Percentiles rank a stretch among this genome's conserved stretches.
Evolutionary conservation across 805 yeast species (phyloP).

Genomic region (Schwanniomyces sp.): DNA sequence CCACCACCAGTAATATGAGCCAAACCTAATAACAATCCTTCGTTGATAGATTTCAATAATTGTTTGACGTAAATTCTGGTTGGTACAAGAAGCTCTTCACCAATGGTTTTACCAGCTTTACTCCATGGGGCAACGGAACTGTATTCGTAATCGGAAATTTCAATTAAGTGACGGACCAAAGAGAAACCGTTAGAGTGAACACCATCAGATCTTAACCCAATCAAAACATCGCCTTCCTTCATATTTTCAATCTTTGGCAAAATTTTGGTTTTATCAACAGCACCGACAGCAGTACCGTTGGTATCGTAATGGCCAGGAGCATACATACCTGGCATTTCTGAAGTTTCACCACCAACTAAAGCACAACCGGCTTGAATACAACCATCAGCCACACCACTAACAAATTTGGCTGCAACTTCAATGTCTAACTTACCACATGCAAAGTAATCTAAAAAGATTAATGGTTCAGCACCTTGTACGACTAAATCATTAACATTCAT

Average conservation of each 20-base stretch:
- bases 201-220: slow-evolving; percentile 91
- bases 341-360: slow-evolving; percentile 97
- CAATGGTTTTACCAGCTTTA: slow-evolving; percentile 64
- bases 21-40: slow-evolving; percentile 74
- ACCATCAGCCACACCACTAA: slow-evolving; percentile 94
- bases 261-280: slow-evolving; percentile 72
- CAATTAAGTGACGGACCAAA: slow-evolving; percentile 87
- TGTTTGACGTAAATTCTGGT: slow-evolving; percentile 95
- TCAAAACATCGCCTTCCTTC: slow-evolving; percentile 75
- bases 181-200: slow-evolving; percentile 97
- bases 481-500: slow-evolving; percentile 98
- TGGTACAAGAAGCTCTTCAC: slow-evolving; percentile 84
- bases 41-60: slow-evolving; percentile 68
- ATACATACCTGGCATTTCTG: slow-evolving; percentile 99
- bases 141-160: slow-evolving; percentile 67
- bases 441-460: slow-evolving; percentile 91
- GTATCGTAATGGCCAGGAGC: slow-evolving; percentile 95
- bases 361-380: slow-evolving; percentile 96
- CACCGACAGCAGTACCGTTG: slow-evolving; percentile 98
- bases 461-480: slow-evolving; percentile 98
- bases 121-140: slow-evolving; percentile 83
- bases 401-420: slow-evolving; percentile 81
- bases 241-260: slow-evolving; percentile 71
- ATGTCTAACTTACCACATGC: slow-evolving; percentile 93
- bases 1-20: slow-evolving; percentile 99